Evolutionary conservation across 202 grass and related monocot genomes (phyloP).

Genomic region (Carex arenaria): DNA sequence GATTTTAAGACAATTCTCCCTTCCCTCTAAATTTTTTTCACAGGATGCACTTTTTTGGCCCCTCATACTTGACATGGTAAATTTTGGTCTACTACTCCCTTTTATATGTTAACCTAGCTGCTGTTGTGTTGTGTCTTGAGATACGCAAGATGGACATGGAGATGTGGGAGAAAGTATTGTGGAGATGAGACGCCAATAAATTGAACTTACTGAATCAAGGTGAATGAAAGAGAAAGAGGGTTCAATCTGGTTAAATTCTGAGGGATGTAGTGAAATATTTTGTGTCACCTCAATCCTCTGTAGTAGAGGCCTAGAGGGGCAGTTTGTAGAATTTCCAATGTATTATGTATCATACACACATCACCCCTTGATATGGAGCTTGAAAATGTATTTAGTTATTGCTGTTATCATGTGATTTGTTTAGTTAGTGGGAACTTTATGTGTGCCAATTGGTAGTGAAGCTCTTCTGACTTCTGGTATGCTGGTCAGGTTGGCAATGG

Average conservation of each 20-base stretch:
- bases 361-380: not conserved
- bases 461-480: not conserved
- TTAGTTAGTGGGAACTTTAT: not conserved
- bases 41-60: not conserved
- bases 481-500: not conserved
- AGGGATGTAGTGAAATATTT: not conserved
- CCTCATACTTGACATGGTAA: not conserved
- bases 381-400: slow-evolving; percentile 4
- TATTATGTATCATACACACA: not conserved
- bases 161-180: not conserved
- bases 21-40: not conserved
- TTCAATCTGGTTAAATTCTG: not conserved
- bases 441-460: not conserved
- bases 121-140: not conserved
- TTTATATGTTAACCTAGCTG: not conserved
- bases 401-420: not conserved
- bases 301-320: not conserved
- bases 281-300: not conserved
- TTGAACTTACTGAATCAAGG: not conserved
- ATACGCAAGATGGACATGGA: not conserved
- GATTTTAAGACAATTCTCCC: not conserved
- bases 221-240: not conserved
- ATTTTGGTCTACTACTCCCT: not conserved
- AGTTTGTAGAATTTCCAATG: not conserved
- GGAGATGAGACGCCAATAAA: not conserved